Evolutionary conservation across 192 early-diverging fungal genomes (phyloP).

Genomic region (Chytriomyces sp.): DNA sequence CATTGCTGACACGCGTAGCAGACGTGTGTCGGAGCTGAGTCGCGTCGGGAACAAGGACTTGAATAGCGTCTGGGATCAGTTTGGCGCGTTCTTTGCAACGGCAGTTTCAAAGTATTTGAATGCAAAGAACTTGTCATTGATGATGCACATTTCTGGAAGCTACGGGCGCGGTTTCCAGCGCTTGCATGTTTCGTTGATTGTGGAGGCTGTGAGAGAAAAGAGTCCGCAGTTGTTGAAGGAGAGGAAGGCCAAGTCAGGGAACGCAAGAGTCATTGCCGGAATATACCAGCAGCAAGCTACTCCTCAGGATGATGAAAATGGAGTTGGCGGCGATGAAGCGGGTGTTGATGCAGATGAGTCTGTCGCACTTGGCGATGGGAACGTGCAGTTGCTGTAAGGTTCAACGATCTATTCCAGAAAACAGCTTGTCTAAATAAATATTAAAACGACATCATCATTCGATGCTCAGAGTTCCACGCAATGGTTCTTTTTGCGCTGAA

Average conservation of each 20-base stretch:
- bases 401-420: not conserved
- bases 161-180: conserved; percentile 5
- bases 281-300: not conserved
- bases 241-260: not conserved
- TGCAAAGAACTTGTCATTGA: conserved; percentile 3
- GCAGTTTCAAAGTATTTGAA: not conserved
- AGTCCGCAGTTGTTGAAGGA: not conserved
- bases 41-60: not conserved
- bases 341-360: not conserved
- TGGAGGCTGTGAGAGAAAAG: conserved; percentile 2
- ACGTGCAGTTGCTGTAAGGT: not conserved
- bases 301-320: not conserved
- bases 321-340: not conserved
- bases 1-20: not conserved
- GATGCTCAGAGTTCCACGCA: not conserved
- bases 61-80: conserved; percentile 3
- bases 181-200: conserved; percentile 4
- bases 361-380: not conserved
- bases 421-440: not conserved
- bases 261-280: not conserved
- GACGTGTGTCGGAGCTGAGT: not conserved
- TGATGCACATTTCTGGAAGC: conserved; percentile 10
- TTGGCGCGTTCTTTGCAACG: not conserved
- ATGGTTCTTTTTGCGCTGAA: too few species aligned
- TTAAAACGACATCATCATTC: not conserved